Evolutionary conservation across 345 rosid genomes (phyloP).

Genomic region (Raphanus sativus): DNA sequence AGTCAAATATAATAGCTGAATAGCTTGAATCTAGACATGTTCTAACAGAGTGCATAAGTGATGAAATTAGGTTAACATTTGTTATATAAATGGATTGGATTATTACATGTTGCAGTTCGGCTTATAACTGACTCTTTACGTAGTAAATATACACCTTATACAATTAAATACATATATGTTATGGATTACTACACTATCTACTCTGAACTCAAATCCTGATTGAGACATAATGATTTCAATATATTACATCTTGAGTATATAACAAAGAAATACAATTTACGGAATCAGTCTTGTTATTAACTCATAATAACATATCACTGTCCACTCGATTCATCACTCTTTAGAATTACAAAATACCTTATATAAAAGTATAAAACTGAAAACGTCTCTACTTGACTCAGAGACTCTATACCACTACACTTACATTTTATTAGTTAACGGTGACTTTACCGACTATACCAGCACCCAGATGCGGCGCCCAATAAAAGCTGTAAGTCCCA

Average conservation of each 20-base stretch:
- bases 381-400: neutral
- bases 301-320: constrained; percentile 7
- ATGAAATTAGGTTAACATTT: too few species aligned
- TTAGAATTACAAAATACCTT: constrained; percentile 7
- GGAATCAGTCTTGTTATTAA: constrained; percentile 11
- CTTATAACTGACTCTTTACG: neutral
- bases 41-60: too few species aligned
- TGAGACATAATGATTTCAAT: neutral
- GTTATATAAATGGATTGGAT: neutral
- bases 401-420: constrained; percentile 8
- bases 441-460: neutral
- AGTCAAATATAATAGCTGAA: neutral
- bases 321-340: constrained; percentile 32
- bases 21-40: too few species aligned
- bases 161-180: neutral
- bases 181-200: neutral
- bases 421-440: constrained; percentile 44
- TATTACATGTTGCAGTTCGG: neutral
- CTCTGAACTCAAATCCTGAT: neutral
- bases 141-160: neutral
- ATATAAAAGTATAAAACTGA: constrained; percentile 9
- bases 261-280: neutral
- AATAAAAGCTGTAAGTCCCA: too few species aligned
- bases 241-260: neutral
- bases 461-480: too few species aligned